Base-by-base conservation (phyloP, 345 rosid species). In the Brassica juncea region DNA sequence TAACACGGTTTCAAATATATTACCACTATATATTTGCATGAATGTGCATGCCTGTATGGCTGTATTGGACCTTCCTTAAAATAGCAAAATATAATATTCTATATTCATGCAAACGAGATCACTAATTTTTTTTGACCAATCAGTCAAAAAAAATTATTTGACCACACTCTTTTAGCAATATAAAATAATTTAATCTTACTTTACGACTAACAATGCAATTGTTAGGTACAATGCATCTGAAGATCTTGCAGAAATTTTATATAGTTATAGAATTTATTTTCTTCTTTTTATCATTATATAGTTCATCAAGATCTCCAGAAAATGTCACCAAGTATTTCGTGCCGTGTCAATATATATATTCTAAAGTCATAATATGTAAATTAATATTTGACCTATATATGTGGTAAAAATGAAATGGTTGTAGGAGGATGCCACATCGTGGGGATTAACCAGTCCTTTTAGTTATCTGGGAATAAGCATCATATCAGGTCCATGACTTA, bases 211-310 rank as follows among this genome's bases (percentile, higher is more conserved):
- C 39, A 32, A 61, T 70, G 54, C 19, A 49, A 47, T 14, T 61
- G 69, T 63, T 49, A 61, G 63, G 55, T 77, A 77, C 80, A 60
- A 61, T 77, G 80, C 69, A 68, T 10, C 63, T 60, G 35, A 60
- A 60, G 68, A 52, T 57, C 44, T 27, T 67, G 59, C 15, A 66
- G 19, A 55, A 44, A 16, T 76, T 44, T 76, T 42, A 7, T 8
- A 57, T 27, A 28, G 47, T 32, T 60, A 25, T 60, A 25, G 34
- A 60, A 25, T 60, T 60, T 11, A 4, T 60, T 57, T 27, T 27
- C 34, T 60, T 11, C 14, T 12, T 61, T 9, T 49, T 49, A 4
- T 30, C 68, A 8, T 14, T 44, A 28, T 12, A n/a, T n/a, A 68
- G 9, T 1, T 4, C 19, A 28, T n/a, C 39, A 12, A 67, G 14